phyloP scores from a whole-genome alignment of 192 early-diverging fungal species.

The Backusella australiensis region DNA sequence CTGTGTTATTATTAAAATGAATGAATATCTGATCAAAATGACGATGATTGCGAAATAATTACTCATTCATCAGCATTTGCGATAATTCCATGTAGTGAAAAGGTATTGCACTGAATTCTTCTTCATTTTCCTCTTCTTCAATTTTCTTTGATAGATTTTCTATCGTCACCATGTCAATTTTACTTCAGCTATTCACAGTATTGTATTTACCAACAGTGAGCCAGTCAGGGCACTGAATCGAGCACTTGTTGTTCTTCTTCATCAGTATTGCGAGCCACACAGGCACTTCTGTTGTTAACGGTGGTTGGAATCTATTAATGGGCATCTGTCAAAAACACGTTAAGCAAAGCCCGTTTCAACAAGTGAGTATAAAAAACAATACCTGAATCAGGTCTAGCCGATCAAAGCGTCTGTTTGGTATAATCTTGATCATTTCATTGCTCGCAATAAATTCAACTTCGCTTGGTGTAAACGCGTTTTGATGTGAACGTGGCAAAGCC shows the following conservation, averaged over 20 bases:
- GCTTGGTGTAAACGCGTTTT: slow-evolving; percentile 62
- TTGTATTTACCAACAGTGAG: slow-evolving; percentile 59
- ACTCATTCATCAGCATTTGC: slow-evolving; percentile 74
- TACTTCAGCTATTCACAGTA: neutral
- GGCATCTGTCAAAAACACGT: slow-evolving; percentile 49
- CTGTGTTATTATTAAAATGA: slow-evolving; percentile 31
- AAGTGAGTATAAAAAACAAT: neutral
- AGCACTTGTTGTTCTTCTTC: slow-evolving; percentile 80
- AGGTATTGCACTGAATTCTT: slow-evolving; percentile 70
- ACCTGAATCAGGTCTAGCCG: slow-evolving; percentile 74
- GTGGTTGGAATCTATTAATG: slow-evolving; percentile 79
- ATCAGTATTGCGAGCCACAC: slow-evolving; percentile 86
- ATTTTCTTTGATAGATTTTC: slow-evolving; percentile 63
- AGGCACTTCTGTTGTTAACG: slow-evolving; percentile 71
- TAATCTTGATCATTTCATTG: slow-evolving; percentile 70
- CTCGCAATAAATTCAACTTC: slow-evolving; percentile 89
- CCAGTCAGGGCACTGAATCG: slow-evolving; percentile 80
- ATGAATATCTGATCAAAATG: neutral
- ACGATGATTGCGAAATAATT: neutral
- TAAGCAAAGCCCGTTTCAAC: neutral
- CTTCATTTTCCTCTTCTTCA: slow-evolving; percentile 62
- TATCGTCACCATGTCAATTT: neutral
- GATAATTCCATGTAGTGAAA: slow-evolving; percentile 83
- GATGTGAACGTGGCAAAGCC: slow-evolving; percentile 44
- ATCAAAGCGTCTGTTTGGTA: slow-evolving; percentile 70